Evolutionary conservation across 768 basidiomycete genomes (phyloP), one percentile per base, ranked within the genome.

Genomic region (Crucibulum laeve): DNA sequence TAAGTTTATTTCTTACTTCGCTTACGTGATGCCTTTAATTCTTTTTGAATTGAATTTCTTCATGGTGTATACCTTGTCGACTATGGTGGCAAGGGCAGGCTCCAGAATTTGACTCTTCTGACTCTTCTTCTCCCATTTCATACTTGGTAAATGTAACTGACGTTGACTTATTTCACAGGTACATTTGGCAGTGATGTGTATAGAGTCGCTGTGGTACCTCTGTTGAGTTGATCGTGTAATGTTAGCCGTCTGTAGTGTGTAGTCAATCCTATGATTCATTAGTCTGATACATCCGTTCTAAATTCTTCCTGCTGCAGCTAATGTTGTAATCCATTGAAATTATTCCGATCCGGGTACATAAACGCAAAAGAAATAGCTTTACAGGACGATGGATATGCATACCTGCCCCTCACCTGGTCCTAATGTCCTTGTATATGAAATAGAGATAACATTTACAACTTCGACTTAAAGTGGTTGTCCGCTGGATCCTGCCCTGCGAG

Each of bases 31-130:
- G 80, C 56, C 65, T 67, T 61, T 58, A 58, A 63, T 61, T 60
- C 66, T 69, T 65, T 63, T 40, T 51, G 32, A 39, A 46, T 82
- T 84, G 87, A 88, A 89, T 90, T 90, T 90, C 87, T 90, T 90
- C 87, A 89, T 70, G 87, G 87, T 81, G 83, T 65, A 86, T 84
- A 83, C 81, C 79, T 69, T 56, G 52, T 51, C 42, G 47, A 45
- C 54, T 50, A 45, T 44, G 45, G 23, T 52, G 52, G 48, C 48
- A 52, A 60, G 82, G 84, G 77, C 63, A 73, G 68, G 87, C 87
- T 85, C 84, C 87, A 84, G 57, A 79, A 75, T 40, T 81, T 85
- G 86, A 86, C 82, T 71, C 65, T 53, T 64, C 73, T 76, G 72
- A 76, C 47, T 42, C 46, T 47, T 43, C 17, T 40, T 21, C 15